Base-by-base conservation (phyloP, 169 alveolate species). In the Plasmodium vivax region DNA sequence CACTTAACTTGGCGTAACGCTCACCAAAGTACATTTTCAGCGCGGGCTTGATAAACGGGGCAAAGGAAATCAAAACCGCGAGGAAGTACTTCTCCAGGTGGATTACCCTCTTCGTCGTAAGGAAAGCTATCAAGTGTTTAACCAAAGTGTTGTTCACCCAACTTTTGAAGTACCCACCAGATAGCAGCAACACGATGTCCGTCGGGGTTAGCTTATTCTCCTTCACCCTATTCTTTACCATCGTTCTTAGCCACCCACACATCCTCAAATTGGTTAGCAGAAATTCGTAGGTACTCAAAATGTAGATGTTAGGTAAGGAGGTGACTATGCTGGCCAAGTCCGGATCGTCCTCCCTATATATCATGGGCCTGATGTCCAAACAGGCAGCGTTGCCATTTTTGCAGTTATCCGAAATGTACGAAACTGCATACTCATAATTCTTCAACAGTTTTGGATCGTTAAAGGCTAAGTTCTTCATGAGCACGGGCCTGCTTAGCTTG, bases 11-110 rank as follows among this genome's bases (percentile, higher is more conserved):
- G 5, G 23, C 3, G 82, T 90, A 90, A 23, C 16, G 43, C 14
- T 90, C 79, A 19, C 77, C 83, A 77, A 58, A 90, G 47, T 80
- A 90, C 62, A 90, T 80, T 80, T 90, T 90, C 54, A 80, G 32
- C 62, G 94, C 94, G 38, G 94, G 94, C 47, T 90, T 90, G 41
- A 90, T 90, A 51, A 90, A 90, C 1, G 94, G 91, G 34, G 51
- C 43, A 51, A 90, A 68, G 34, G 94, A 23, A 68, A 90, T 10
- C 56, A 90, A 23, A 38, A 34, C 84, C 19, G 62, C n/a, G 34
- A 90, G 82, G 74, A 62, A 90, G 23, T 90, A 90, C 41, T 80
- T 79, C 30, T 51, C 72, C 82, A 90, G 14, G 19, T 90, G 38
- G 9, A 68, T 23, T 19, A 45, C 62, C 30, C 36, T 80, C 4